These are phyloP conservation scores for Alloteropsis angusta DNA, from an alignment of 202 grass and related monocot species.

Conservation along the genomic window DNA sequence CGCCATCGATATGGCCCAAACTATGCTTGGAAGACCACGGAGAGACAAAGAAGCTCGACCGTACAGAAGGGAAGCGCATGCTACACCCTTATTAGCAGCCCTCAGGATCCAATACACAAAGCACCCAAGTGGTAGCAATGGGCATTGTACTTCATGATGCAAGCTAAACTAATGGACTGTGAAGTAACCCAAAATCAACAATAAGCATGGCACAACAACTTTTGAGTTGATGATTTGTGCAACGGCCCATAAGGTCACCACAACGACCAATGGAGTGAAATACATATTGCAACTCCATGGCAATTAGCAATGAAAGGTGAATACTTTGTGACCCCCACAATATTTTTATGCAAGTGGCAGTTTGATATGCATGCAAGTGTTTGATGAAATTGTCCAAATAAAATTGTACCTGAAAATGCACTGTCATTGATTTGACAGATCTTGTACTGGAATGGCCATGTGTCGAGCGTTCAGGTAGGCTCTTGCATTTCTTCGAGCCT, in stretches of 20 bases:
- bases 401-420: conserved; percentile 84
- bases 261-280: neutral
- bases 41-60: too few relatives aligned
- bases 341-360: neutral
- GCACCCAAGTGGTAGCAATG: neutral
- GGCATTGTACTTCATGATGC: neutral
- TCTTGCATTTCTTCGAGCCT: too few relatives aligned
- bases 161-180: neutral
- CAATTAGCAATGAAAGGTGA: too few relatives aligned
- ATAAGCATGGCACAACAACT: neutral
- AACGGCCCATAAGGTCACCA: neutral
- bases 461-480: too few relatives aligned
- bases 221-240: neutral
- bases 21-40: too few relatives aligned
- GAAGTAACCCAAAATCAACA: neutral
- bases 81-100: neutral
- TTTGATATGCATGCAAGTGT: neutral
- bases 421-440: conserved; percentile 62
- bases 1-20: too few relatives aligned
- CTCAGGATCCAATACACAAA: neutral
- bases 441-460: conserved; percentile 52
- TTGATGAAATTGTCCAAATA: neutral
- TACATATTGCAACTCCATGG: neutral
- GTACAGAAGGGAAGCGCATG: too few relatives aligned
- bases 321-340: neutral